A percentile compares a stretch with the other conserved stretches of the same genome.
These are phyloP conservation scores for Neofusicoccum laricinum DNA, from an alignment of 2,329 filamentous ascomycete genomes.

Conservation along the genomic window DNA sequence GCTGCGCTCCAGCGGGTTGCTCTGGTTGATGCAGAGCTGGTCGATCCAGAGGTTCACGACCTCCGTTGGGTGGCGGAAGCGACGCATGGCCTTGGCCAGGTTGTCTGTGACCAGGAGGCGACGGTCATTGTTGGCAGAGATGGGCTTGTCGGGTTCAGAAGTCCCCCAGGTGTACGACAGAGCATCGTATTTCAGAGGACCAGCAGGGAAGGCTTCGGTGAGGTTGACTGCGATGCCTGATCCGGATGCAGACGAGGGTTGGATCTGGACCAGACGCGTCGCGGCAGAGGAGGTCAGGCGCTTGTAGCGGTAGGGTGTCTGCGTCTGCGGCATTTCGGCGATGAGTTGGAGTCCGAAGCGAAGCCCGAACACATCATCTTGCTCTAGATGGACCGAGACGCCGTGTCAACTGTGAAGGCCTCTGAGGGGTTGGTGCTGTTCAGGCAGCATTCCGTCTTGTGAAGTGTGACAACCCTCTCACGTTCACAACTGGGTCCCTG, in stretches of 20 bases:
- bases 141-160: constrained; percentile 1
- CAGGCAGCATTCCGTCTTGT: background rate
- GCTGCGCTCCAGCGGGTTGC: constrained; percentile 23
- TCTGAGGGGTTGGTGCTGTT: background rate
- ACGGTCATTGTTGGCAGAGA: constrained; percentile 16
- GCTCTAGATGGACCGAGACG: background rate
- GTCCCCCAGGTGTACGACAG: constrained; percentile 26
- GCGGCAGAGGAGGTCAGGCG: background rate
- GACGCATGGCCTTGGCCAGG: constrained; percentile 20
- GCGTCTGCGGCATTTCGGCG: constrained; percentile 9
- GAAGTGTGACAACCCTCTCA: background rate
- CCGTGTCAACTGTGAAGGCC: background rate
- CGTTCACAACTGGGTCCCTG: background rate
- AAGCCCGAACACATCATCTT: background rate
- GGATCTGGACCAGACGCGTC: constrained; percentile 11
- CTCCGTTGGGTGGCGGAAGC: constrained; percentile 19
- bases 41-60: constrained; percentile 24
- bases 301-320: background rate
- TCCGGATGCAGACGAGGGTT: background rate
- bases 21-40: constrained; percentile 31
- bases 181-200: constrained; percentile 19
- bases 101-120: constrained; percentile 20
- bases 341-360: background rate
- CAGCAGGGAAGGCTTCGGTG: constrained; percentile 44
- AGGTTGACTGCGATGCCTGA: constrained; percentile 1